Evolutionary conservation across 306 rosid species (phyloP).

Genomic region (Macrotyloma uniflorum): DNA sequence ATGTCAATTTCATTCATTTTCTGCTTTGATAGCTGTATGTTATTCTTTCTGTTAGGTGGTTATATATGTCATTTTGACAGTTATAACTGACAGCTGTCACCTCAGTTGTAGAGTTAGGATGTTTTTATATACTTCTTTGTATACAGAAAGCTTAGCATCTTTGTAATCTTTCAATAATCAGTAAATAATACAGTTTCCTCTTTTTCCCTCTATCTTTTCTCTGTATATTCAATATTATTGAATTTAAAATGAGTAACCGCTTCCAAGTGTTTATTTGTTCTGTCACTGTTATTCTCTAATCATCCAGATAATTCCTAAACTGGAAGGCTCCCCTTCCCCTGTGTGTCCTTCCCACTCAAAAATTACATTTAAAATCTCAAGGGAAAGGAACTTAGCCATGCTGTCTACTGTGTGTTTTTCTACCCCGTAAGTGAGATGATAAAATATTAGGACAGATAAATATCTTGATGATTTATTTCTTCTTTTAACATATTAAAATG

Average conservation of each 20-base stretch:
- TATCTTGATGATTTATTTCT: conserved; percentile 22
- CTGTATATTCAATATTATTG: neutral
- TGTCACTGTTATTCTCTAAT: neutral
- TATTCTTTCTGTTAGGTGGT: too few relatives aligned
- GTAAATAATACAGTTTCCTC: too few relatives aligned
- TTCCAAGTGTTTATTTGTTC: neutral
- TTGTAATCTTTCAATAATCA: too few relatives aligned
- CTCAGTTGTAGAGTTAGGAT: too few relatives aligned
- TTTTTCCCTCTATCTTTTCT: too few relatives aligned
- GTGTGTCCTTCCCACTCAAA: neutral
- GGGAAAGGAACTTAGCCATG: neutral
- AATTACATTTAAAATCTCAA: neutral
- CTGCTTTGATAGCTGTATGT: too few relatives aligned
- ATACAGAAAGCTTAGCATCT: too few relatives aligned
- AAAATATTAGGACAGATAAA: conserved; percentile 4
- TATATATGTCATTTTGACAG: too few relatives aligned
- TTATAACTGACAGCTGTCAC: too few relatives aligned
- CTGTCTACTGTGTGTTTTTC: neutral
- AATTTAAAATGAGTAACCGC: neutral
- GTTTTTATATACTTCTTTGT: too few relatives aligned
- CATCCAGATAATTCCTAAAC: neutral
- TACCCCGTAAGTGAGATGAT: neutral
- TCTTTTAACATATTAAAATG: conserved; percentile 1
- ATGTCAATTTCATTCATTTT: too few relatives aligned
- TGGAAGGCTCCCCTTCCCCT: neutral